Evolutionary conservation across 2,329 filamentous ascomycete genomes (phyloP), one percentile per base, ranked within the genome.

Genomic region (Ophiosphaerella korrae): DNA sequence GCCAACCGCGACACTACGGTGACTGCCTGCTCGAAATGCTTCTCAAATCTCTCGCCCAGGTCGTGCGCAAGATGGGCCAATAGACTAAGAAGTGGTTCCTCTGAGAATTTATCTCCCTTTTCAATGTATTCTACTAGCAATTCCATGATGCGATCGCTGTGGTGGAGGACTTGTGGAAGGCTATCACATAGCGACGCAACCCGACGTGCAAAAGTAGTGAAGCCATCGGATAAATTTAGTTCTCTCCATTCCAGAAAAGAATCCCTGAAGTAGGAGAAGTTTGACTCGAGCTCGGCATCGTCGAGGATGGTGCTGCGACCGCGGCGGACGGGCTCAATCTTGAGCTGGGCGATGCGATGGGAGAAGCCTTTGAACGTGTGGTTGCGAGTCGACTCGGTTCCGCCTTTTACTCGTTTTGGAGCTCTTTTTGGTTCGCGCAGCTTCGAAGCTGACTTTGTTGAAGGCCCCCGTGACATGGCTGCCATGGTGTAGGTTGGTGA

Each of bases 51-150:
- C 14, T 83, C 82, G 43, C 93, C 93, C 48, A 99, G 75, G 67
- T 99, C 95, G 71, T 95, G 92, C n/a, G 94, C 92, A 69, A 99
- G 92, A 35, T 94, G 91, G 11, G 92, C 90, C 52, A 97, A 75
- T n/a, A 99, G 83, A 59, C 89, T 90, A 51, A 99, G 78, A 35
- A 99, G 77, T 8, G 94, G 90, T 68, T 99, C 92, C 53, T 97
- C 78, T 1, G 89, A 88, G 63, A 93, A 83, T 57, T 85, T 84
- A 64, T 97, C 91, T 53, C 88, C 87, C 64, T 84, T 84, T 45
- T 86, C 84, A 54, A 97, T 92, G 64, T 91, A 89, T 66, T 85
- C 81, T 53, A 87, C 83, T 55, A 99, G 79, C 52, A 88, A 73
- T 34, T 85, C 85, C 82, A 96, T 89, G 61, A 99, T 94, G 71